A percentile compares a stretch with the other conserved stretches of the same genome.
Conservation (phyloP, 1,284 basidiomycete genomes). For the Sutorius eximius region DNA sequence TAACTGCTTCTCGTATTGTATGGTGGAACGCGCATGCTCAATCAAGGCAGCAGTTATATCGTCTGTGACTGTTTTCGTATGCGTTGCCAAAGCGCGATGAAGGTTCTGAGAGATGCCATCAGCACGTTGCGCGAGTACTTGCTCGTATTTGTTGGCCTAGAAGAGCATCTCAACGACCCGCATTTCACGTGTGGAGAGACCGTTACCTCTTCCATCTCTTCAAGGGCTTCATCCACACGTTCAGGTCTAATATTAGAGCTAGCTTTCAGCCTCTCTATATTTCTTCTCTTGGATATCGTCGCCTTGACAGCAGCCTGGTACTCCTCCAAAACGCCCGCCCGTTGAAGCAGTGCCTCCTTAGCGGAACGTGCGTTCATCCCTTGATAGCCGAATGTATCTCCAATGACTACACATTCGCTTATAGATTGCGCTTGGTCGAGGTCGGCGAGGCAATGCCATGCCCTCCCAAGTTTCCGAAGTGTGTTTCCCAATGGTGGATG, state of each 20-base stretch:
- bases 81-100: conserved; percentile 77
- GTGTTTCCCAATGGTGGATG: conserved; percentile 80
- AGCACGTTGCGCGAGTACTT: conserved; percentile 75
- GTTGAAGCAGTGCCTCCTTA: conserved; percentile 86
- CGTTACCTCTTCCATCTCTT: conserved; percentile 88
- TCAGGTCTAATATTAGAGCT: conserved; percentile 84
- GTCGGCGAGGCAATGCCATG: conserved; percentile 82
- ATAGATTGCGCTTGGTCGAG: conserved; percentile 85
- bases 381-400: conserved; percentile 91
- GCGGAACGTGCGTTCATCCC: conserved; percentile 92
- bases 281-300: conserved; percentile 86
- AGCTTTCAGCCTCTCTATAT: conserved; percentile 88
- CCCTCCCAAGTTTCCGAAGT: conserved; percentile 78
- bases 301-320: conserved; percentile 88
- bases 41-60: conserved; percentile 86
- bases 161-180: conserved; percentile 11
- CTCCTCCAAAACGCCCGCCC: conserved; percentile 87
- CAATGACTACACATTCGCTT: conserved; percentile 89
- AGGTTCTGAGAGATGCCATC: conserved; percentile 90
- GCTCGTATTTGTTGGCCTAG: conserved; percentile 86
- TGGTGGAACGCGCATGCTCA: conserved; percentile 86
- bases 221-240: conserved; percentile 88
- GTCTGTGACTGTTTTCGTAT: conserved; percentile 83
- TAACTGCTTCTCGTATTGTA: conserved; percentile 88
- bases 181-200: conserved; percentile 1